phyloP scores from a whole-genome alignment of 306 rosid species.

The Canavalia ensiformis region DNA sequence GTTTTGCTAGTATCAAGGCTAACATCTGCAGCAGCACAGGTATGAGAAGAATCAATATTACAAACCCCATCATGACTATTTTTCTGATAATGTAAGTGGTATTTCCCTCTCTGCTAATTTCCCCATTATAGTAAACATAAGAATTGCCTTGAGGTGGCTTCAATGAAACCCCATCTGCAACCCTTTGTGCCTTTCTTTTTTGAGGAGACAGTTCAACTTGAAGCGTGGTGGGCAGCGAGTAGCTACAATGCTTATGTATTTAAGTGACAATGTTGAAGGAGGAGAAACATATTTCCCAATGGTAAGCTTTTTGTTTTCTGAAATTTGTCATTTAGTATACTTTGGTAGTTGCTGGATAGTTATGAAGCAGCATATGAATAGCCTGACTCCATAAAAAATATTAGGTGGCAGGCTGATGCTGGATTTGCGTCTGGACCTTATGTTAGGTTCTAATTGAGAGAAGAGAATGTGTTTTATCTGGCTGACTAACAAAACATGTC shows the following conservation, averaged over 20 bases:
- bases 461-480: conserved; percentile 31
- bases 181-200: conserved; percentile 26
- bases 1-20: conserved; percentile 58
- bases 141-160: conserved; percentile 40
- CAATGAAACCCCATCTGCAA: conserved; percentile 34
- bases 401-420: conserved; percentile 36
- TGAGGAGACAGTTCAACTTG: conserved; percentile 78
- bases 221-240: conserved; percentile 99
- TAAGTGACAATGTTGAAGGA: conserved; percentile 92
- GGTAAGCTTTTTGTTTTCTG: conserved; percentile 62
- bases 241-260: conserved; percentile 94
- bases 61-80: conserved; percentile 96
- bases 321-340: conserved; percentile 39
- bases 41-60: conserved; percentile 90
- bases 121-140: conserved; percentile 32
- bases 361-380: conserved; percentile 39
- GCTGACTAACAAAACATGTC: conserved; percentile 21
- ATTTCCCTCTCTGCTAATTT: conserved; percentile 31
- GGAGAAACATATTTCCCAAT: conserved; percentile 97
- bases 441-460: conserved; percentile 11
- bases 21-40: conserved; percentile 96
- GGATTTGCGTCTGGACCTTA: conserved; percentile 18
- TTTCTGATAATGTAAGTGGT: conserved; percentile 90
- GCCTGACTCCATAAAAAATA: conserved; percentile 14
- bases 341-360: conserved; percentile 32